Base-by-base conservation (phyloP, 352 stramenopile species). In the Pythium phragmiticola region DNA sequence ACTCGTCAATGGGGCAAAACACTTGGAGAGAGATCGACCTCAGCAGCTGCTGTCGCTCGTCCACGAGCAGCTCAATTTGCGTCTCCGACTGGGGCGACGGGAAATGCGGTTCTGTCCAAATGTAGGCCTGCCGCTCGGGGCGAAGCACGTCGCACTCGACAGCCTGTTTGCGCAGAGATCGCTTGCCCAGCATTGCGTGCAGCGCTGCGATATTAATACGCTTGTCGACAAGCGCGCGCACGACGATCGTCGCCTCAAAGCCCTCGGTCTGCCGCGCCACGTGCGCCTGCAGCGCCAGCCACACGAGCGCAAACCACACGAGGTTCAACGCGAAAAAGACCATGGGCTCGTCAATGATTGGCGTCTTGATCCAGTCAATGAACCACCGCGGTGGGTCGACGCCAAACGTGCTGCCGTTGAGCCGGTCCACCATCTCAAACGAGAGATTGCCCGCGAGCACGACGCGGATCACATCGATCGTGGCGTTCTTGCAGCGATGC, bases 371-470 rank as follows among this genome's bases (percentile, higher is more conserved):
- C 72, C 75, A 92, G 49, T 87, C 68, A 33, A 91, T 48, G 50
- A 96, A 86, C 91, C 89, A 98, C 34, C 70, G 67, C 28, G 91
- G 78, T 65, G 95, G 96, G 0, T 94, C 72, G 14, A 98, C 82
- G 50, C 94, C 92, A 79, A 96, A 99, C 5, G 75, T 79, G 7
- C 89, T 78, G 8, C 95, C 96, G 28, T 92, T 98, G 30, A 99
- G 74, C 45, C 95, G 84, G 74, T 99, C 96, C 11, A 99, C 70
- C 45, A 99, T 63, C 51, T 98, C 92, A 70, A 99, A 99, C 11
- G 94, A 91, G 7, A 99, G 71, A 37, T 92, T 90, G 2, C 92
- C 96, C 6, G 88, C 86, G 46, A 99, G 96, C 56, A 99, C 88
- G 33, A 97, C 65, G 58, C 97, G 88, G 9, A 98, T 75, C 33